A percentile compares a stretch with the other conserved stretches of the same genome.
Evolutionary conservation across 2,329 filamentous ascomycete species (phyloP).

Genomic region (Xylariales sp.): DNA sequence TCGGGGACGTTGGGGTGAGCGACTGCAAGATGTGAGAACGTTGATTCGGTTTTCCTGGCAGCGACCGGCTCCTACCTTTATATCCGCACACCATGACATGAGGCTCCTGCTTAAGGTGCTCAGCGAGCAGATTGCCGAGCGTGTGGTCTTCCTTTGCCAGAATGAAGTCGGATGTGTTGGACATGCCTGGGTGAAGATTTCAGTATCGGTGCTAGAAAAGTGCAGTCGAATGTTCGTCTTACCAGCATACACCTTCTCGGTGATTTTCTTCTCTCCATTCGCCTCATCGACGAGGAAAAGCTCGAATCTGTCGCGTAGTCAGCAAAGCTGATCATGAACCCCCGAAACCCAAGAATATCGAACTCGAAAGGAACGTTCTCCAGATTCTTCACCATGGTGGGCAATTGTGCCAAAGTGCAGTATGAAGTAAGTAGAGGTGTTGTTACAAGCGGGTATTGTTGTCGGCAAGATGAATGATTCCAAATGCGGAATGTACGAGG

Average conservation of each 20-base stretch:
- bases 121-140: slow-evolving; percentile 81
- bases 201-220: background rate
- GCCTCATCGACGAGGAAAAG: slow-evolving; percentile 69
- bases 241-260: slow-evolving; percentile 86
- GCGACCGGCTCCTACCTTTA: slow-evolving; percentile 57
- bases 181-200: slow-evolving; percentile 61
- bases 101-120: slow-evolving; percentile 77
- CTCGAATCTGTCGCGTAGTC: slow-evolving; percentile 65
- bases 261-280: slow-evolving; percentile 90
- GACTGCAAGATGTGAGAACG: slow-evolving; percentile 33
- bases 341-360: background rate
- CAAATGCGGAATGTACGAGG: no score
- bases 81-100: slow-evolving; percentile 90
- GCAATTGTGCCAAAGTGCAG: no score
- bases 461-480: no score
- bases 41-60: background rate
- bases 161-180: slow-evolving; percentile 91
- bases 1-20: slow-evolving; percentile 58
- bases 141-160: slow-evolving; percentile 98
- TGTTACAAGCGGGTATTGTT: no score
- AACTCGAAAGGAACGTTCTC: slow-evolving; percentile 3
- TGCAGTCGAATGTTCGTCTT: slow-evolving; percentile 32
- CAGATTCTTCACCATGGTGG: background rate
- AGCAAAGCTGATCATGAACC: slow-evolving; percentile 12
- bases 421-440: no score